phyloP scores from a whole-genome alignment of 2,329 filamentous ascomycete genomes.

The Fusarium sp. region DNA sequence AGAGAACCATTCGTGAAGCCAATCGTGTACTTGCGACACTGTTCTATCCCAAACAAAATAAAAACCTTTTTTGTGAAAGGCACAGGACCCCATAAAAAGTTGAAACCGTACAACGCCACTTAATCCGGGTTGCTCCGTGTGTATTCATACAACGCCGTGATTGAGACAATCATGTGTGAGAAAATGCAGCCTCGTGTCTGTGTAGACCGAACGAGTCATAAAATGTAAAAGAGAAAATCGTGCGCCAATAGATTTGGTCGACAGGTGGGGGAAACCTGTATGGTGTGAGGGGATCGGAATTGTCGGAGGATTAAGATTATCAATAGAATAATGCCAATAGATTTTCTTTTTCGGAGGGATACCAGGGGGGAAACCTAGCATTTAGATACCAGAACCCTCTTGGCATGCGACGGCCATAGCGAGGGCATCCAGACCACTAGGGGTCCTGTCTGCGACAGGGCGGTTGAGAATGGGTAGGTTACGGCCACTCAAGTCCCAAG shows the following conservation, averaged over 20 bases:
- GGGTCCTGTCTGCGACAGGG: conserved; percentile 59
- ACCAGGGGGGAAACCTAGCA: conserved; percentile 7
- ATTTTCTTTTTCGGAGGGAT: conserved; percentile 6
- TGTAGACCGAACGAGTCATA: conserved; percentile 5
- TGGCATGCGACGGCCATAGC: conserved; percentile 68
- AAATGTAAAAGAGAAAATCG: conserved; percentile 11
- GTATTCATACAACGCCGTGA: conserved; percentile 44
- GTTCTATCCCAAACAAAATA: conserved; percentile 21
- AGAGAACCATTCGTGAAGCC: conserved; percentile 43
- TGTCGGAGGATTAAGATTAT: conserved; percentile 45
- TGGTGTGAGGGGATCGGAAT: not conserved
- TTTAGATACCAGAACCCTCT: conserved; percentile 54
- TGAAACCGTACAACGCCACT: conserved; percentile 34
- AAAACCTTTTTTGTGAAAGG: conserved; percentile 26
- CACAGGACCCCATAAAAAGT: conserved; percentile 2
- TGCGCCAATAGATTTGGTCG: conserved; percentile 20
- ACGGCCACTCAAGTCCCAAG: conserved; percentile 64
- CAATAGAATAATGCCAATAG: conserved; percentile 31
- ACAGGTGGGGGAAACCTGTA: conserved; percentile 1
- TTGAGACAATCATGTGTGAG: conserved; percentile 19
- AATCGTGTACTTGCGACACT: conserved; percentile 45
- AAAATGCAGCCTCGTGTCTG: conserved; percentile 25
- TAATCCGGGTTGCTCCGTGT: conserved; percentile 34
- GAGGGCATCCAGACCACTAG: conserved; percentile 67
- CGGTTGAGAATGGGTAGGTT: conserved; percentile 61